These are phyloP conservation scores for Lunasporangiospora selenospora DNA, from an alignment of 192 early-diverging fungal genomes.

Conservation along the genomic window DNA sequence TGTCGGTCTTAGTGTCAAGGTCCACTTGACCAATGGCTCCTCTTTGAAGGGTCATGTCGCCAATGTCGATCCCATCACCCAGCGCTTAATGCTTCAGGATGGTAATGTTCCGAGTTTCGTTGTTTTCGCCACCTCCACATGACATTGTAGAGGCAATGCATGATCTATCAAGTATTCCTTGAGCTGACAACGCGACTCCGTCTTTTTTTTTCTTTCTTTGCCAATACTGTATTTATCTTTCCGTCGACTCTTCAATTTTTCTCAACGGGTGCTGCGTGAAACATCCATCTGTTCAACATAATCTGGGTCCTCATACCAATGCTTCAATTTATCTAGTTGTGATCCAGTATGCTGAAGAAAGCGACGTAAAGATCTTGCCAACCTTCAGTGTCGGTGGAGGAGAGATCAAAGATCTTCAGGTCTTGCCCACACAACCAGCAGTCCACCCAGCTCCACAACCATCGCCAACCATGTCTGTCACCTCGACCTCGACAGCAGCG, in stretches of 20 bases:
- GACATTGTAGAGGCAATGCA: too few species aligned
- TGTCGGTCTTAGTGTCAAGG: conserved; percentile 61
- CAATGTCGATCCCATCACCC: conserved; percentile 64
- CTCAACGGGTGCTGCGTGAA: too few species aligned
- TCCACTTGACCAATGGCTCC: conserved; percentile 56
- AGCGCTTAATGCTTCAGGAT: conserved; percentile 65
- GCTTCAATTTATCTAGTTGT: too few species aligned
- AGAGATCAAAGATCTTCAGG: conserved; percentile 71
- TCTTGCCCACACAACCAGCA: conserved; percentile 48
- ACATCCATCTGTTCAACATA: too few species aligned
- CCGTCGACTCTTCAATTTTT: too few species aligned
- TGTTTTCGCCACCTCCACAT: background rate
- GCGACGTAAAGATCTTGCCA: conserved; percentile 30
- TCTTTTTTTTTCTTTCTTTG: too few species aligned
- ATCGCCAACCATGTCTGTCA: conserved; percentile 1
- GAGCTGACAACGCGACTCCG: too few species aligned
- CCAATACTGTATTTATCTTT: too few species aligned
- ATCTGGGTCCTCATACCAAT: too few species aligned
- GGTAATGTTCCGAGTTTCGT: too few species aligned
- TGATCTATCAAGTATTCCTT: too few species aligned
- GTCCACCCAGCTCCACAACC: conserved; percentile 7
- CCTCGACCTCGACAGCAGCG: conserved; percentile 17
- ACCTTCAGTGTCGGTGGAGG: conserved; percentile 64
- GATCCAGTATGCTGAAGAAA: conserved; percentile 47
- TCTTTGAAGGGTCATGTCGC: conserved; percentile 65